These are phyloP conservation scores for Lactarius tabidus DNA, from an alignment of 768 basidiomycete genomes.

Conservation along the genomic window DNA sequence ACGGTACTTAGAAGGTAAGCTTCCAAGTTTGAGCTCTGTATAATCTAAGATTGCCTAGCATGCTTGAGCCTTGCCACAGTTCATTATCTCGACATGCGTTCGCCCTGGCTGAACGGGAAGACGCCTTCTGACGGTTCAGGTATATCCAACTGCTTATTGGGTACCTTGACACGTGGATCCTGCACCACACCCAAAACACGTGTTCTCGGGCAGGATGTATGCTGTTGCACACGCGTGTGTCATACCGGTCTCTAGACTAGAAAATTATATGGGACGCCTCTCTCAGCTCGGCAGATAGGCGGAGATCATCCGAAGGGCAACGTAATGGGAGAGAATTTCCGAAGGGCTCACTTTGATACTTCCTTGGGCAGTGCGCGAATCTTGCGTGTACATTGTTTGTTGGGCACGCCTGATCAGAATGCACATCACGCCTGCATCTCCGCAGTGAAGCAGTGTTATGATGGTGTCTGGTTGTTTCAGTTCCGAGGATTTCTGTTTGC, in stretches of 20 bases:
- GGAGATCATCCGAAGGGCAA: neutral
- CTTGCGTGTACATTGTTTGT: neutral
- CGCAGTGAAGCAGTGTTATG: neutral
- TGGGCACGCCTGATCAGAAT: neutral
- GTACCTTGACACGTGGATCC: neutral
- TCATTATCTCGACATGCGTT: neutral
- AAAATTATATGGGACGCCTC: neutral
- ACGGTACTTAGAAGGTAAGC: neutral
- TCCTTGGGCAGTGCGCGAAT: neutral
- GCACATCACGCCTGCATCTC: neutral
- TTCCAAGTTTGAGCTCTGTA: neutral
- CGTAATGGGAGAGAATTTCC: neutral
- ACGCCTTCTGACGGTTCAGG: neutral
- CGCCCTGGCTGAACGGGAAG: neutral
- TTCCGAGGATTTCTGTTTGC: neutral
- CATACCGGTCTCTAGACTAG: neutral
- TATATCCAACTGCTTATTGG: neutral
- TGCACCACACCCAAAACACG: neutral
- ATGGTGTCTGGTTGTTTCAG: neutral
- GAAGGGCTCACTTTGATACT: neutral
- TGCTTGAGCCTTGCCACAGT: neutral
- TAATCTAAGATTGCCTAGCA: neutral
- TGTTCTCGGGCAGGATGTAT: neutral
- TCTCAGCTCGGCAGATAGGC: neutral
- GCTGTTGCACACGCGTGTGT: neutral